phyloP scores from a whole-genome alignment of 495 filamentous ascomycete species.

The Patellaria atrata region DNA sequence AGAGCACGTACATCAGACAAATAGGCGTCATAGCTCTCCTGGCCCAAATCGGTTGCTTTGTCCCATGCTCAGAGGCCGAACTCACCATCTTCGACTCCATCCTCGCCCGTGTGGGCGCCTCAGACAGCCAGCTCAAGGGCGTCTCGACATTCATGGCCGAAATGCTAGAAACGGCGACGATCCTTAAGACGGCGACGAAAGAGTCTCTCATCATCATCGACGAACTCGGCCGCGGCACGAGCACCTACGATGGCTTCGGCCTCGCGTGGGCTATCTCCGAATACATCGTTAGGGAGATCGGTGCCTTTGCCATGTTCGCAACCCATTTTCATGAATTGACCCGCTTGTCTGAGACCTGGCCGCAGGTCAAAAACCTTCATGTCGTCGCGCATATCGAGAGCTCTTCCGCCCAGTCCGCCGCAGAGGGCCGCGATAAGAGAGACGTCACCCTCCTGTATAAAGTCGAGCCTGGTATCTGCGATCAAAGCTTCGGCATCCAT shows the following conservation, averaged over 20 bases:
- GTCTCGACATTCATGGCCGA: constrained; percentile 99
- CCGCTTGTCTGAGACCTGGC: constrained; percentile 68
- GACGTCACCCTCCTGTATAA: constrained; percentile 96
- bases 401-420: constrained; percentile 9
- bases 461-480: constrained; percentile 86
- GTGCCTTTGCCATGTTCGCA: constrained; percentile 85
- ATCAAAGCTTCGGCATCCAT: constrained; percentile 96
- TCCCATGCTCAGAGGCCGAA: constrained; percentile 80
- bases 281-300: constrained; percentile 89
- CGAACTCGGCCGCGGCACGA: constrained; percentile 94
- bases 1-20: constrained; percentile 96
- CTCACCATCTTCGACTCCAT: constrained; percentile 97
- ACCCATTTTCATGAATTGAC: constrained; percentile 99
- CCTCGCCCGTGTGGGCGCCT: constrained; percentile 88
- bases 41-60: constrained; percentile 95
- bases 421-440: constrained; percentile 31
- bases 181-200: constrained; percentile 88
- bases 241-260: constrained; percentile 96
- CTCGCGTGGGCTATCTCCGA: constrained; percentile 98
- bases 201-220: constrained; percentile 97
- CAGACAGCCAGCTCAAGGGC: constrained; percentile 91
- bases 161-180: constrained; percentile 98
- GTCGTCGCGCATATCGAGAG: constrained; percentile 90
- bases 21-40: constrained; percentile 95
- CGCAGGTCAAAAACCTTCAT: constrained; percentile 82